Base-by-base conservation (phyloP, 495 filamentous ascomycete species). In the Thozetella sp. region DNA sequence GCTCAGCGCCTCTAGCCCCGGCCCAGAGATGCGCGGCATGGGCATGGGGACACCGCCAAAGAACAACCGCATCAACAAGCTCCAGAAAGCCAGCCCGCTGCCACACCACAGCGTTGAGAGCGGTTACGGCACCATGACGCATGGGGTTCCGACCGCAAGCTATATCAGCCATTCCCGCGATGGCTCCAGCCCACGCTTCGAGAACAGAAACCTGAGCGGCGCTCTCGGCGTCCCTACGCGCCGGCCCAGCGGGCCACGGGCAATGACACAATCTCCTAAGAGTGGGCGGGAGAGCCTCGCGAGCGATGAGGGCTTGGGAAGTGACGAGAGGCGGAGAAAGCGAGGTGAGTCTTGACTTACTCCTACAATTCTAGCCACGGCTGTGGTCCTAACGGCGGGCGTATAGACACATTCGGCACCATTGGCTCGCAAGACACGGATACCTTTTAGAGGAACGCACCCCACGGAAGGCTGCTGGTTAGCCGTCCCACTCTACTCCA, bases 371-470 rank as follows among this genome's bases (percentile, higher is more conserved):
- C 11, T 24, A 24, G n/a, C n/a, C 46, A 25, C 3, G 20, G n/a
- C 43, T 53, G 27, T 15, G 0, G 26, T 22, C 40, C 46, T 55
- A 53, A 61, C 63, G 58, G 55, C 22, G n/a, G 26, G 45, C 12
- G 54, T 43, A 0, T 53, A 85, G 82, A 85, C 70, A 85, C 82
- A 22, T 85, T 83, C 63, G 81, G 80, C 57, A 76, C 80, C 1
- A 61, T 81, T 20, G 72, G 67, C 25, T 81, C 76, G 58, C 78
- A 77, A 54, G 81, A 83, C 56, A 80, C 76, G 23, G 82, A 85
- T 62, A 83, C 81, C 25, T 83, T 83, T 61, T 85, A 78, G 73
- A 57, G 40, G 54, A 48, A 19, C 43, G 11, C 43, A n/a, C 43
- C 43, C 20, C 12, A 4, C 43, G 9, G 43, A 48, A 13, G 43